Conservation (phyloP, 352 stramenopile species). For the Globisporangium yorkense region DNA sequence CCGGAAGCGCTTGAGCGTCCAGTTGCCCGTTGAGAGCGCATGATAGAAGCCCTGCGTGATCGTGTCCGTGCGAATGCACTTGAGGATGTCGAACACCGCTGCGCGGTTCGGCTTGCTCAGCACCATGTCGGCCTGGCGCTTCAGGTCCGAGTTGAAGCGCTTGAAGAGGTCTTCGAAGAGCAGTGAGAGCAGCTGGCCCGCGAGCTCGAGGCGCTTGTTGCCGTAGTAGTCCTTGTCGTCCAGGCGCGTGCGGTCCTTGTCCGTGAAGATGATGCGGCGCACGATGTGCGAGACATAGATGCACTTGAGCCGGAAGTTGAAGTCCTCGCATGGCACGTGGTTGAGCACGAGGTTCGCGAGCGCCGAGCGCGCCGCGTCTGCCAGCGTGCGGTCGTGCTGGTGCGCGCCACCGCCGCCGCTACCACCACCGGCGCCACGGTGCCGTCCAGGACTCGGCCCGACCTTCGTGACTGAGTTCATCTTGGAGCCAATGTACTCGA, state of each 20-base stretch:
- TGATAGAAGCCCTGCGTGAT: slow-evolving; percentile 95
- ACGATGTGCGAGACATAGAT: slow-evolving; percentile 99
- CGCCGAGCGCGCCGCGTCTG: slow-evolving; percentile 96
- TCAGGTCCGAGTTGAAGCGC: slow-evolving; percentile 98
- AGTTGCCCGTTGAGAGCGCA: slow-evolving; percentile 93
- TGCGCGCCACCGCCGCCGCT: slow-evolving; percentile 13
- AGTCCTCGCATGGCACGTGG: slow-evolving; percentile 97
- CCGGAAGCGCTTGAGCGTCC: slow-evolving; percentile 99
- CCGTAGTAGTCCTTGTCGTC: slow-evolving; percentile 99
- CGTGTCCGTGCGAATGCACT: slow-evolving; percentile 95
- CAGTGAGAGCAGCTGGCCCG: slow-evolving; percentile 96
- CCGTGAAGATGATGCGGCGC: slow-evolving; percentile 84
- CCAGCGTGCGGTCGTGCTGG: slow-evolving; percentile 53
- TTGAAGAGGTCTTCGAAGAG: slow-evolving; percentile 99
- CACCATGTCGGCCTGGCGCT: slow-evolving; percentile 96
- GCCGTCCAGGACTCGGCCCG: slow-evolving; percentile 28
- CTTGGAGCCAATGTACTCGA: slow-evolving; percentile 97
- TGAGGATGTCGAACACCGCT: slow-evolving; percentile 98
- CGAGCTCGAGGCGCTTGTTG: slow-evolving; percentile 99
- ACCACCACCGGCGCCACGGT: slow-evolving; percentile 22
- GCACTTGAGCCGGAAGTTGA: slow-evolving; percentile 96
- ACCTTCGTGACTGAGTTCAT: slow-evolving; percentile 84
- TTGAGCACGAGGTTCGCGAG: slow-evolving; percentile 98
- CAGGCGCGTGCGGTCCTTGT: slow-evolving; percentile 86
- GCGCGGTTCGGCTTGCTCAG: slow-evolving; percentile 97